Percentiles rank a stretch among this genome's conserved stretches.
Evolutionary conservation across 305 asterid species (phyloP).

Genomic region (Fraxinus nigra): DNA sequence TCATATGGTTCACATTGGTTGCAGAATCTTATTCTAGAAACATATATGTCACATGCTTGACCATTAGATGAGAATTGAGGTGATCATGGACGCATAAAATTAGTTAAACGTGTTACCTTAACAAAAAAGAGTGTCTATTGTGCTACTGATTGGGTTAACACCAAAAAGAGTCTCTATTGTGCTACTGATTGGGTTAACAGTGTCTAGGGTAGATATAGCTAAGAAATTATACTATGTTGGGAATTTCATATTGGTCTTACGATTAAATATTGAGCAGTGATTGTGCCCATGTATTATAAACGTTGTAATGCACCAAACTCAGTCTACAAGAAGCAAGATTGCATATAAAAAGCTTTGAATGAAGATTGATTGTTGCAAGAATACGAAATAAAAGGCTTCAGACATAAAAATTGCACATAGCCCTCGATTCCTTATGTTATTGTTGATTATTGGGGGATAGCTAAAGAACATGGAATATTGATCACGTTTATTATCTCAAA

Average conservation of each 20-base stretch:
- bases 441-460: not conserved
- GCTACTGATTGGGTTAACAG: not conserved
- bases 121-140: not conserved
- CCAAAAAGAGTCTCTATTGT: not conserved
- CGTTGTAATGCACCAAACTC: not conserved
- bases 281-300: not conserved
- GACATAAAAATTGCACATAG: not conserved
- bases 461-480: not conserved
- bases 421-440: not conserved
- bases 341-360: not conserved
- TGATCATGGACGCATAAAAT: not conserved
- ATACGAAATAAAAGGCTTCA: not conserved
- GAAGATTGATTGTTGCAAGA: not conserved
- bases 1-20: not conserved
- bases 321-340: not conserved
- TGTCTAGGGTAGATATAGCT: not conserved
- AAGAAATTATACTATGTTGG: not conserved
- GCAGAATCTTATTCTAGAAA: not conserved
- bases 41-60: not conserved
- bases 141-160: not conserved
- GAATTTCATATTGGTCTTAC: not conserved
- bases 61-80: not conserved
- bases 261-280: not conserved
- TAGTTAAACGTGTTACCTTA: not conserved
- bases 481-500: not conserved